These are phyloP conservation scores for Starmerella apis DNA, from an alignment of 805 yeast species.

Conservation along the genomic window DNA sequence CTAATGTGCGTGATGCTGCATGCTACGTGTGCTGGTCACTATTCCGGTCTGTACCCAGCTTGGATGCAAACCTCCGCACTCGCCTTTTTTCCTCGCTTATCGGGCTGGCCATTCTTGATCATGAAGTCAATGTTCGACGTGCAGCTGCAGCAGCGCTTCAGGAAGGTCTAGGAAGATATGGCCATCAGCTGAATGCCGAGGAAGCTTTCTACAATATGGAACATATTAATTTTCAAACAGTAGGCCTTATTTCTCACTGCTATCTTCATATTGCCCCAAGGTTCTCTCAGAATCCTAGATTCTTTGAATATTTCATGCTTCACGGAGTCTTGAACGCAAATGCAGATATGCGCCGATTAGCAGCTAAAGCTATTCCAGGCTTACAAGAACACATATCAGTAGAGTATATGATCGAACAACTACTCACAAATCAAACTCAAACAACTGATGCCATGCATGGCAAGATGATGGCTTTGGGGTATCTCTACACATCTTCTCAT, in stretches of 20 bases:
- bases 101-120: conserved; percentile 53
- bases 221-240: conserved; percentile 41
- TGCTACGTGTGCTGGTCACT: conserved; percentile 80
- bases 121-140: conserved; percentile 61
- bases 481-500: not conserved
- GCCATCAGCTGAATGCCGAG: conserved; percentile 32
- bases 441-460: conserved; percentile 14
- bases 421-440: not conserved
- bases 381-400: not conserved
- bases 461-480: conserved; percentile 14
- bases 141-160: conserved; percentile 83
- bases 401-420: not conserved
- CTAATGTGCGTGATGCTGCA: conserved; percentile 71
- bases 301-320: conserved; percentile 28
- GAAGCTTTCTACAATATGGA: conserved; percentile 42
- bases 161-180: conserved; percentile 72
- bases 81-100: conserved; percentile 36
- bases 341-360: conserved; percentile 36
- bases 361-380: conserved; percentile 34
- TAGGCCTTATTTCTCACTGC: conserved; percentile 39
- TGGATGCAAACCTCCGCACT: conserved; percentile 18
- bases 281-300: conserved; percentile 20
- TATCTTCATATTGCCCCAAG: conserved; percentile 34
- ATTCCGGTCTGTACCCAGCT: conserved; percentile 35
- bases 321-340: conserved; percentile 35